Evolutionary conservation across 176 grass and related monocot species (phyloP), one percentile per base, ranked within the genome.

Genomic region (Oryza coarctata): DNA sequence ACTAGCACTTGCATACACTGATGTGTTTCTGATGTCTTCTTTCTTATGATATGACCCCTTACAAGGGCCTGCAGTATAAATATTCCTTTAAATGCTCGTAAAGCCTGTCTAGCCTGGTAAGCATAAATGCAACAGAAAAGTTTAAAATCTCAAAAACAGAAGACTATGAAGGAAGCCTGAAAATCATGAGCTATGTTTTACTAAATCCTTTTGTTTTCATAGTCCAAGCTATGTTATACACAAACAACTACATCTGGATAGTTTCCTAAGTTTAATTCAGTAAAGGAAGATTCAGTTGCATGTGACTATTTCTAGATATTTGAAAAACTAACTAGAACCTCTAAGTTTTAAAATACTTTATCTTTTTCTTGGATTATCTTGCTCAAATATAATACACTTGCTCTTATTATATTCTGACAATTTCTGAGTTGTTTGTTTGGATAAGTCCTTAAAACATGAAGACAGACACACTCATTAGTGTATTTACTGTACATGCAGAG

Each of bases 21-120:
- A 82, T 95, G 93, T 52, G 96, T 95, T 61, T 93, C 94, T 82
- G 89, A 70, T 88, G 96, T 92, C 71, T 99, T 91, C 74, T 93
- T 95, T 93, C 96, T 95, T 68, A 92, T 80, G 82, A 88, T 83
- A 86, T 94, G 83, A 45, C 93, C 96, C 88, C 96, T 92, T 40
- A 95, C 89, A 90, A 99, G 93, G 25, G 96, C 91, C 83, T 99
- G 96, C 35, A 95, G 83, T 84, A 90, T 80, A 81, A 99, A 91
- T 63, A 99, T 87, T 78, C 96, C 96, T 86, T 95, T 99, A 70
- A 99, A 84, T 71, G 96, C 93, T 65, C 91, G 85, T 70, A 99
- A 93, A 85, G 96, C 96, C 80, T 89, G 80, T 75, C 85, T 93
- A 83, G 96, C 93, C 96, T 99, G 74, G 69, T 82, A 92, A 58